Evolutionary conservation across 305 asterid genomes (phyloP).

Genomic region (Striga hermonthica): DNA sequence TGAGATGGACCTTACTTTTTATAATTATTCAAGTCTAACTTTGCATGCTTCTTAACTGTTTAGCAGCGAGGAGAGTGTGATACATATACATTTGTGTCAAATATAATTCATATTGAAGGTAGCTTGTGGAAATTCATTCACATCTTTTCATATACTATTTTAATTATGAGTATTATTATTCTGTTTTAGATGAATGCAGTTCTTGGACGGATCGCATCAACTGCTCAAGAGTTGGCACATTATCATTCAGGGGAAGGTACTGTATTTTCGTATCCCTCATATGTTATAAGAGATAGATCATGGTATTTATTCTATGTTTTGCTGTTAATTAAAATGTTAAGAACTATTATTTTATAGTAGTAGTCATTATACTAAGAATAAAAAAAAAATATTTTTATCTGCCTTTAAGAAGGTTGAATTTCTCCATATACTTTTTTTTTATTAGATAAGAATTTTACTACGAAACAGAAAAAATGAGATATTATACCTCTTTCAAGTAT

Average conservation of each 20-base stretch:
- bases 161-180: conserved; percentile 15
- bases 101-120: not conserved
- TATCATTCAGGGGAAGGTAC: conserved; percentile 98
- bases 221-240: conserved; percentile 90
- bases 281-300: not conserved
- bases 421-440: not conserved
- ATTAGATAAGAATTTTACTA: not conserved
- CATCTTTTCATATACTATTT: conserved; percentile 6
- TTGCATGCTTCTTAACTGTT: not conserved
- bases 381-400: not conserved
- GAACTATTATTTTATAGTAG: conserved; percentile 14
- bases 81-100: conserved; percentile 23
- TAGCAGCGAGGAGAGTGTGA: conserved; percentile 24
- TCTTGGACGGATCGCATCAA: conserved; percentile 85
- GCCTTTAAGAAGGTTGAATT: conserved; percentile 3
- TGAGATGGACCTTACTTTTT: conserved; percentile 7
- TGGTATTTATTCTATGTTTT: not conserved
- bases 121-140: conserved; percentile 18
- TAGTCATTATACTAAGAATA: not conserved
- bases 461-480: not conserved
- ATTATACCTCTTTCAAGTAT: conserved; percentile 21
- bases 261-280: conserved; percentile 25
- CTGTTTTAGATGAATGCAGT: conserved; percentile 80
- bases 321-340: conserved; percentile 22
- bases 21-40: conserved; percentile 4